Base-by-base conservation (phyloP, 2,329 filamentous ascomycete genomes). In the Dothistroma septosporum region DNA sequence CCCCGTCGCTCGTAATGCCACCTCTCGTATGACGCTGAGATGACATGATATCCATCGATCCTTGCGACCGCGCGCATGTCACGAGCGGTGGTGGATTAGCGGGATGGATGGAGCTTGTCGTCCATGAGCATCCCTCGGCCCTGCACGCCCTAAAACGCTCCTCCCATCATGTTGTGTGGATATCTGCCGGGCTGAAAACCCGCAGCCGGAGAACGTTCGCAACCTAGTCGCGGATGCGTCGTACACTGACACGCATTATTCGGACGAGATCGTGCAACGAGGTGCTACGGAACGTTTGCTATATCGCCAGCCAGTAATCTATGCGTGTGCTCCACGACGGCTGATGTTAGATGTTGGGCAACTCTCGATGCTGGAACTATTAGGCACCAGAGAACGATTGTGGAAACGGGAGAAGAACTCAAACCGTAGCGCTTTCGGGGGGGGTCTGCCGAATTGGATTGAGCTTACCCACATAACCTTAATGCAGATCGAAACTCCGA, bases 31-130 rank as follows among this genome's bases (percentile, higher is more conserved):
- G 61, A 62, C 56, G 53, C 52, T 49, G 57, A 37, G 37, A 37
- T 58, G 55, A 41, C 37, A 46, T 46, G 46, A 46, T 35, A 47
- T 22, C 50, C 24, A 49, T 8, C 19, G 21, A 57, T 35, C 61
- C 61, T 56, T 61, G 61, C 35, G 33, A 61, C 58, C 55, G 61
- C 61, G 58, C 61, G 55, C 53, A 57, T 32, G 44, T 61, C 58
- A 55, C 58, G 61, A 60, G 54, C 57, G 16, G 32, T 52, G 57
- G 48, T 54, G 50, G 54, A 31, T 50, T 53, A 1, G 48, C 31
- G 4, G 33, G 41, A 44, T 14, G 54, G 54, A 47, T 9, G 44
- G 48, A 53, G 54, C 60, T 46, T 31, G 31, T 54, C 50, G 53
- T 49, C 41, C 53, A 55, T 50, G 41, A 46, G 49, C 55, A 61